A percentile compares a stretch with the other conserved stretches of the same genome.
Conservation (phyloP, 2,329 filamentous ascomycete genomes). For the Epichloe aotearoae region DNA sequence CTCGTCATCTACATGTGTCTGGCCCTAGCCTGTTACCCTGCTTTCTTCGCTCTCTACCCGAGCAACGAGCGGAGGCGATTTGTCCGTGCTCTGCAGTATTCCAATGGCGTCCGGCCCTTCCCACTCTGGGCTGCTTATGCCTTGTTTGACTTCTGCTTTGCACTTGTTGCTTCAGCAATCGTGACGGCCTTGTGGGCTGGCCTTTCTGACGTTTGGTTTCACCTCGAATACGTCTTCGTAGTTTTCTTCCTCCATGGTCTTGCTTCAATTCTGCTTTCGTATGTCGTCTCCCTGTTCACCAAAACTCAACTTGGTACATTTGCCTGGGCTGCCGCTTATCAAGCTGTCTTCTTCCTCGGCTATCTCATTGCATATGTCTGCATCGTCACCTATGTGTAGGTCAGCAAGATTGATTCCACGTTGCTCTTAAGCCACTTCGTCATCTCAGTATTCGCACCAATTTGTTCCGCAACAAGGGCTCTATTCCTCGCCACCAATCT, state of each 20-base stretch:
- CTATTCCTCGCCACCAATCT: conserved; percentile 70
- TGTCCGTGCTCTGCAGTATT: conserved; percentile 78
- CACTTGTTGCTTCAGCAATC: conserved; percentile 50
- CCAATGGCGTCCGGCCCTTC: conserved; percentile 71
- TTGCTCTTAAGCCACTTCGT: conserved; percentile 63
- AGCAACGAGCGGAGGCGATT: conserved; percentile 70
- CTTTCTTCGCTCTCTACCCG: conserved; percentile 79
- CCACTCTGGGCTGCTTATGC: conserved; percentile 80
- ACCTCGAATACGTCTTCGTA: conserved; percentile 68
- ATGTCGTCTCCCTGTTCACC: conserved; percentile 69
- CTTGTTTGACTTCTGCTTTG: conserved; percentile 65
- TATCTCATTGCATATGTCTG: conserved; percentile 61
- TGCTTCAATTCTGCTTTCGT: conserved; percentile 61
- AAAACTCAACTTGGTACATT: conserved; percentile 73
- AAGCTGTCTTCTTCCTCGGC: conserved; percentile 57
- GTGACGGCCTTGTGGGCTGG: conserved; percentile 56
- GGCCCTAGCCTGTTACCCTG: conserved; percentile 64
- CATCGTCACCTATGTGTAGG: conserved; percentile 61
- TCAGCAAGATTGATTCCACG: conserved; percentile 52
- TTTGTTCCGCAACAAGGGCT: conserved; percentile 60
- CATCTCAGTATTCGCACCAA: conserved; percentile 60
- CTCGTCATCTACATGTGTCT: conserved; percentile 72
- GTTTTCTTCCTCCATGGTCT: conserved; percentile 72
- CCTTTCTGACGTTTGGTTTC: conserved; percentile 56
- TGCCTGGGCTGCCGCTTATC: conserved; percentile 65